phyloP scores from a whole-genome alignment of 2,329 filamentous ascomycete genomes.

The Chrysoporthe austroafricana region DNA sequence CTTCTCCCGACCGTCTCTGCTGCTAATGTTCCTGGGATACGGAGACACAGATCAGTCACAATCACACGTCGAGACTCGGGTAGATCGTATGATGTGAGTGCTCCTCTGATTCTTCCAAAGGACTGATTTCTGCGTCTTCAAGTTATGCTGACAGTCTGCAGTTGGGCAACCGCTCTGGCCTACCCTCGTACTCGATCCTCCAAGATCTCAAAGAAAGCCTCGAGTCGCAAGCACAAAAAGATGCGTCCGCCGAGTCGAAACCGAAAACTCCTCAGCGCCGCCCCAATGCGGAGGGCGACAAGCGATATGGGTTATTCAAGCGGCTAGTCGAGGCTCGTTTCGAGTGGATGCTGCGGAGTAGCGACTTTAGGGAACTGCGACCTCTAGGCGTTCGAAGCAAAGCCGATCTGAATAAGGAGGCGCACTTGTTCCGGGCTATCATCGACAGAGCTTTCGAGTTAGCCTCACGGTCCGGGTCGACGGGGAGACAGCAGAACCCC shows the following conservation, averaged over 20 bases:
- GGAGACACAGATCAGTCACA: background rate
- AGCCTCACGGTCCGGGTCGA: constrained; percentile 44
- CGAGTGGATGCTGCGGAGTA: constrained; percentile 40
- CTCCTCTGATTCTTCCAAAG: background rate
- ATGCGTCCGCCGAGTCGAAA: background rate
- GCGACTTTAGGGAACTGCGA: constrained; percentile 35
- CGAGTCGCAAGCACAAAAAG: constrained; percentile 18
- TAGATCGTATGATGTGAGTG: background rate
- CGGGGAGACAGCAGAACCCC: constrained; percentile 50
- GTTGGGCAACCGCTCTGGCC: background rate
- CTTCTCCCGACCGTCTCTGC: constrained; percentile 16
- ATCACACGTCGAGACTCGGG: background rate
- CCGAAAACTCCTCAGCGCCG: too few relatives aligned
- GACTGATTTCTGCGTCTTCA: background rate
- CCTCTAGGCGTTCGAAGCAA: constrained; percentile 43
- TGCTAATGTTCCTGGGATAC: constrained; percentile 8
- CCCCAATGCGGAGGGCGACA: background rate
- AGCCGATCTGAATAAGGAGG: constrained; percentile 50
- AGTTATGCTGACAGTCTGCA: constrained; percentile 12
- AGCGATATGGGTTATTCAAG: constrained; percentile 32
- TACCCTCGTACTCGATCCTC: constrained; percentile 30
- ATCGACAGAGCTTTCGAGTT: constrained; percentile 50
- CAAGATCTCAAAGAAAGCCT: constrained; percentile 18
- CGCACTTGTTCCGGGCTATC: constrained; percentile 48
- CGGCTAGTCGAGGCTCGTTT: constrained; percentile 39